Percentiles rank a stretch among this genome's conserved stretches.
Evolutionary conservation across 352 stramenopile species (phyloP).

Genomic region (Globisporangium ultimum): DNA sequence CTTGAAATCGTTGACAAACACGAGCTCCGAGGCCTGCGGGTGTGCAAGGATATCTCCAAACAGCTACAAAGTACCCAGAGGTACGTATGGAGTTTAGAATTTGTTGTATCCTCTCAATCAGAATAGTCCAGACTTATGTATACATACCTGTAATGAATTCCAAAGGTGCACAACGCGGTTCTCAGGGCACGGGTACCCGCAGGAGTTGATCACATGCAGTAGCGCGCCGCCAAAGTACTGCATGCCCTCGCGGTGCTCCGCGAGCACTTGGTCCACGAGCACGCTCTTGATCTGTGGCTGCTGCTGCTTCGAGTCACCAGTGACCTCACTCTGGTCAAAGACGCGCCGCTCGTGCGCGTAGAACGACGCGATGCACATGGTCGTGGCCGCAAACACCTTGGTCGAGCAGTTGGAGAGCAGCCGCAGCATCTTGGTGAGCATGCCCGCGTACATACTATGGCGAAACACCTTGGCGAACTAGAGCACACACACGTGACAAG

Average conservation of each 20-base stretch:
- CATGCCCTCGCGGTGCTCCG: slow-evolving; percentile 41
- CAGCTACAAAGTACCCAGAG: slow-evolving; percentile 32
- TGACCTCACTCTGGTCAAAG: not conserved
- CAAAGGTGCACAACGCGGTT: slow-evolving; percentile 37
- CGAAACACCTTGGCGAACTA: slow-evolving; percentile 38
- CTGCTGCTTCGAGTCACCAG: not conserved
- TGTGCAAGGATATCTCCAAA: slow-evolving; percentile 53
- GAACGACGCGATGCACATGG: slow-evolving; percentile 51
- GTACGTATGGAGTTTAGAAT: too few relatives aligned
- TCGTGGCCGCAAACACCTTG: slow-evolving; percentile 60
- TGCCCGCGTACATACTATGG: slow-evolving; percentile 52
- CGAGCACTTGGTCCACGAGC: slow-evolving; percentile 51
- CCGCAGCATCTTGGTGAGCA: slow-evolving; percentile 64
- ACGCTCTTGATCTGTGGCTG: slow-evolving; percentile 12
- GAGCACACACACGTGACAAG: not conserved
- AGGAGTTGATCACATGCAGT: slow-evolving; percentile 81
- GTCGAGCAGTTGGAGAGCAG: slow-evolving; percentile 54
- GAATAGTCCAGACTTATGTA: too few relatives aligned
- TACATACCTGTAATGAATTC: slow-evolving; percentile 50
- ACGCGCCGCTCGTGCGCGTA: slow-evolving; percentile 46
- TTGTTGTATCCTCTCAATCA: not conserved
- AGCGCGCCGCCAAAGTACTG: slow-evolving; percentile 63
- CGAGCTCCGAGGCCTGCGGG: slow-evolving; percentile 31
- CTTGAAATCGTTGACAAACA: slow-evolving; percentile 79
- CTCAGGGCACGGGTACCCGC: slow-evolving; percentile 54